These are phyloP conservation scores for Primulina huaijiensis DNA, from an alignment of 257 asterid genomes.

Conservation along the genomic window DNA sequence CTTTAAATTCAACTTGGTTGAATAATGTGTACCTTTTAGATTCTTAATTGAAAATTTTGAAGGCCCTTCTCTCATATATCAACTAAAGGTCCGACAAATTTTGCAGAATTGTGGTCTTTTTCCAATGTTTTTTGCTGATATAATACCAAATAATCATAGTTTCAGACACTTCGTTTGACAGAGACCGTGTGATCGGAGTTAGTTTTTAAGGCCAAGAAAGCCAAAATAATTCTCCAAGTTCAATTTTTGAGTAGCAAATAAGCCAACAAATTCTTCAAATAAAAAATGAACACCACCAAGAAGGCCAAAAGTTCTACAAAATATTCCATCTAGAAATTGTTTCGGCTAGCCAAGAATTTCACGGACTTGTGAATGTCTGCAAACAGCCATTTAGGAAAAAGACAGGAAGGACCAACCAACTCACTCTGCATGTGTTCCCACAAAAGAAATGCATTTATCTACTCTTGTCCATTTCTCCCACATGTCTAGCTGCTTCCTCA, in stretches of 20 bases:
- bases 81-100: slow-evolving; percentile 1
- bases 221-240: neutral
- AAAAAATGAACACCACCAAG: neutral
- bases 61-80: slow-evolving; percentile 16
- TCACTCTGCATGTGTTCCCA: slow-evolving; percentile 54
- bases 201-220: neutral
- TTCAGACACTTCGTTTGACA: neutral
- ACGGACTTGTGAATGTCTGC: slow-evolving; percentile 33
- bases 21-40: slow-evolving; percentile 4
- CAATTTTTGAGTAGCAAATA: neutral
- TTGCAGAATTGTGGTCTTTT: neutral
- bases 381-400: slow-evolving; percentile 52
- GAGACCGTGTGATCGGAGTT: neutral
- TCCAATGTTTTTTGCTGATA: neutral
- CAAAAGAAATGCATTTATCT: slow-evolving; percentile 34
- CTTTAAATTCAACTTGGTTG: slow-evolving; percentile 18
- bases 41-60: slow-evolving; percentile 10
- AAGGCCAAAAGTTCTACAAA: neutral
- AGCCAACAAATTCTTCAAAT: neutral
- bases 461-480: slow-evolving; percentile 53
- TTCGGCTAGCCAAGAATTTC: slow-evolving; percentile 28
- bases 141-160: neutral
- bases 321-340: neutral
- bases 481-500: slow-evolving; percentile 48
- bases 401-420: slow-evolving; percentile 51